Conservation (phyloP, 2,329 filamentous ascomycete genomes). For the Thermothelomyces thermophilus region DNA sequence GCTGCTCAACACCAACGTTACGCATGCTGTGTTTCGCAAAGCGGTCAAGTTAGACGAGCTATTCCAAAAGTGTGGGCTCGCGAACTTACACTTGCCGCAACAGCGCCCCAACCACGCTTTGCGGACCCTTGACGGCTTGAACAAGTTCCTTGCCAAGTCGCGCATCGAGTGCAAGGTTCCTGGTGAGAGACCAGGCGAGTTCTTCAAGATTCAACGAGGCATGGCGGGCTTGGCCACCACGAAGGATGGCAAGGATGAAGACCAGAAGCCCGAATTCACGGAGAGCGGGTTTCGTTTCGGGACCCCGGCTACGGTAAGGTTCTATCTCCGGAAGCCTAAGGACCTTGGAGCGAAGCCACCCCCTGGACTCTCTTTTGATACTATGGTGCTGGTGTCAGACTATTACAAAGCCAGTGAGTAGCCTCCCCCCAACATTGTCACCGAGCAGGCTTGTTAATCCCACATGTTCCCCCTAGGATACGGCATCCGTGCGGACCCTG, state of each 20-base stretch:
- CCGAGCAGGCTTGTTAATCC: background rate
- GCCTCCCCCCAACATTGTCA: background rate
- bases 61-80: slow-evolving; percentile 17
- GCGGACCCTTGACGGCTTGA: slow-evolving; percentile 25
- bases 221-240: slow-evolving; percentile 26
- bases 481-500: slow-evolving; percentile 27
- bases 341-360: slow-evolving; percentile 1
- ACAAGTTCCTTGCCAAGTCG: slow-evolving; percentile 35
- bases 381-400: slow-evolving; percentile 34
- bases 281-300: slow-evolving; percentile 9
- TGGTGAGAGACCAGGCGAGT: slow-evolving; percentile 28
- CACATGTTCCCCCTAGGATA: slow-evolving; percentile 36
- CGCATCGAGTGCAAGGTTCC: slow-evolving; percentile 32
- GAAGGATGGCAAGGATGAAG: slow-evolving; percentile 9
- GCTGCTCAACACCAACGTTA: slow-evolving; percentile 50
- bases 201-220: slow-evolving; percentile 27
- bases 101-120: background rate
- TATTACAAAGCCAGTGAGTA: slow-evolving; percentile 40
- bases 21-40: slow-evolving; percentile 46
- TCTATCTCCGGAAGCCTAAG: slow-evolving; percentile 25
- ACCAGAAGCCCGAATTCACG: background rate
- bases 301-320: slow-evolving; percentile 28
- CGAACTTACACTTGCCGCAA: slow-evolving; percentile 1
- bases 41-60: slow-evolving; percentile 32
- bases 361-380: slow-evolving; percentile 24